Evolutionary conservation across 768 basidiomycete genomes (phyloP), one percentile per base, ranked within the genome.

Genomic region (Galerina marginata): DNA sequence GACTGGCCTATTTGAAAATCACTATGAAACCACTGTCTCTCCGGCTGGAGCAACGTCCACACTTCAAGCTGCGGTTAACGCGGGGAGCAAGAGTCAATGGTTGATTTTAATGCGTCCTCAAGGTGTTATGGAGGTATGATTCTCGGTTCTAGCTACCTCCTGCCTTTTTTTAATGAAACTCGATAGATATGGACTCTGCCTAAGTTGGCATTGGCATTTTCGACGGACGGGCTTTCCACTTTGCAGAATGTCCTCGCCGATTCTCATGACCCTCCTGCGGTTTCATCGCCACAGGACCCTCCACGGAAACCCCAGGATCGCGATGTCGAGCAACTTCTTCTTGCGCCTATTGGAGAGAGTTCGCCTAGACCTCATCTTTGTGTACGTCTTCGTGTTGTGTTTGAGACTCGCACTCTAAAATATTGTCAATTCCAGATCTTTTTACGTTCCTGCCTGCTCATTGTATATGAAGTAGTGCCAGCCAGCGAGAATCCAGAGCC

Each of bases 151-250:
- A n/a, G 4, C 36, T 39, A 6, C 16, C 16, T 43, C 33, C 29
- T 42, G 48, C 5, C 44, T 40, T 29, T 44, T n/a, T 56, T 52
- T 45, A 54, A 44, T 56, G 50, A 69, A 38, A 25, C 38, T 42
- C 29, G 14, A n/a, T 68, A 96, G 95, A 88, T 96, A 50, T 95
- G 93, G 86, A 88, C 91, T 4, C 79, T 96, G 26, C 94, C 95
- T 0, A 92, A 93, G 65, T 75, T 96, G 36, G 77, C 79, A 0
- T 74, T 97, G 20, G 90, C 86, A 0, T 94, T 95, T 75, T 92
- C 92, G 14, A 88, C 85, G 3, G 73, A 80, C 6, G 78, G 80
- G 4, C 69, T 93, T 23, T 75, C 82, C 5, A 80, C 83, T 0
- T 77, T 95, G 38, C 87, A 93, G 58, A 83, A 83, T 25, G 83